Percentiles rank a stretch among this genome's conserved stretches.
Evolutionary conservation across 192 early-diverging fungal genomes (phyloP).

Genomic region (Funneliformis geosporum): DNA sequence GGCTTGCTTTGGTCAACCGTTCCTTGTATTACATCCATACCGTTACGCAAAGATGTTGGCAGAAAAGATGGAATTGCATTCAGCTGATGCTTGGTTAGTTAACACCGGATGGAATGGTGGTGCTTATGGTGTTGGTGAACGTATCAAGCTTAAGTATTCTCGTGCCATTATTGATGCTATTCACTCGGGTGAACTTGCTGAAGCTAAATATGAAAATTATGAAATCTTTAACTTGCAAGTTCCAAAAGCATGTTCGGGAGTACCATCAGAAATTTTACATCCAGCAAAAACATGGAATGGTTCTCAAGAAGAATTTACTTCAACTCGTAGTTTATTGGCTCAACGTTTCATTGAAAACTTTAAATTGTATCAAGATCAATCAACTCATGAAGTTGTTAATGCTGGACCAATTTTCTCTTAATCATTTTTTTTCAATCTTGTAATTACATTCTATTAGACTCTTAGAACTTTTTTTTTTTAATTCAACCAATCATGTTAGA

Average conservation of each 20-base stretch:
- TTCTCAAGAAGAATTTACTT: slow-evolving; percentile 62
- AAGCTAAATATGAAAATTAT: slow-evolving; percentile 83
- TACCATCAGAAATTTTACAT: slow-evolving; percentile 85
- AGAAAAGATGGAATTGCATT: slow-evolving; percentile 85
- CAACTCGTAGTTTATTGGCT: slow-evolving; percentile 76
- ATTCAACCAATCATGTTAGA: no score
- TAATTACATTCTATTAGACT: no score
- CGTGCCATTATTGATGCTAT: slow-evolving; percentile 98
- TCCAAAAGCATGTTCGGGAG: slow-evolving; percentile 74
- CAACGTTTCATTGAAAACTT: slow-evolving; percentile 90
- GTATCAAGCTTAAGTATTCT: slow-evolving; percentile 94
- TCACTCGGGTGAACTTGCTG: slow-evolving; percentile 88
- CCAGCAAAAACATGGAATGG: slow-evolving; percentile 88
- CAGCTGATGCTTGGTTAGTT: slow-evolving; percentile 89
- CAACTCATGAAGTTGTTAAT: slow-evolving; percentile 65
- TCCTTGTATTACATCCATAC: slow-evolving; percentile 94
- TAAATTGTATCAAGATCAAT: slow-evolving; percentile 76
- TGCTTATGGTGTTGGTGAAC: slow-evolving; percentile 84
- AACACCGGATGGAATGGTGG: slow-evolving; percentile 99
- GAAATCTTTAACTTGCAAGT: slow-evolving; percentile 86
- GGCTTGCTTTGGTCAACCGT: slow-evolving; percentile 92
- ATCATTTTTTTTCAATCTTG: not conserved
- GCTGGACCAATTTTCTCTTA: slow-evolving; percentile 55
- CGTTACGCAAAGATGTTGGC: slow-evolving; percentile 97
- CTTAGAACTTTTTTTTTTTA: no score